Evolutionary conservation across 257 asterid species (phyloP).

Genomic region (Solanum habrochaites): DNA sequence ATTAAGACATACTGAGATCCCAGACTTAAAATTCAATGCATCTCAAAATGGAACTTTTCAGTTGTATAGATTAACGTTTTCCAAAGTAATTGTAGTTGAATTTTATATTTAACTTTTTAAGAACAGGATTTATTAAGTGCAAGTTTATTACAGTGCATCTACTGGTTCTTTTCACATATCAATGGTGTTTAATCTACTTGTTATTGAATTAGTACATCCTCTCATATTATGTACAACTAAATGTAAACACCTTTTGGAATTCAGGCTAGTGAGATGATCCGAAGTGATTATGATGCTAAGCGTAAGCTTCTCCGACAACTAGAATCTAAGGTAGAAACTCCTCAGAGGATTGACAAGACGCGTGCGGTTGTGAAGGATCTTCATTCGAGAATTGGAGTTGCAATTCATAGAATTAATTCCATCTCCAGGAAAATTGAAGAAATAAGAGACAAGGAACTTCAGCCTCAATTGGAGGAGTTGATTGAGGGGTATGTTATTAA

Average conservation of each 20-base stretch:
- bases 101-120: neutral
- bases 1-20: neutral
- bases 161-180: neutral
- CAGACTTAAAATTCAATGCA: neutral
- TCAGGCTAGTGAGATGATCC: conserved; percentile 73
- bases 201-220: neutral
- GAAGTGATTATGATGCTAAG: conserved; percentile 57
- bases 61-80: neutral
- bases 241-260: neutral
- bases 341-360: conserved; percentile 46
- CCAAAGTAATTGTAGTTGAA: neutral
- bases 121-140: neutral
- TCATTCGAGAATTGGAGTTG: conserved; percentile 79
- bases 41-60: neutral
- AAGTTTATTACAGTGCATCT: neutral
- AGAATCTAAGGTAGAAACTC: conserved; percentile 58
- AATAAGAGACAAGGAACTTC: conserved; percentile 77
- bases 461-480: conserved; percentile 95
- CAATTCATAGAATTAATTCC: conserved; percentile 76
- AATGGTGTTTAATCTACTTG: neutral
- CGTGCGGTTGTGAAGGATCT: conserved; percentile 91
- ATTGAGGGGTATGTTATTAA: conserved; percentile 66
- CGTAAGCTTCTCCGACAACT: conserved; percentile 68
- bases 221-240: neutral
- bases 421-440: conserved; percentile 85